Percentiles rank a stretch among this genome's conserved stretches.
phyloP scores from a whole-genome alignment of 2,329 filamentous ascomycete species.

The Venturia oleaginea region DNA sequence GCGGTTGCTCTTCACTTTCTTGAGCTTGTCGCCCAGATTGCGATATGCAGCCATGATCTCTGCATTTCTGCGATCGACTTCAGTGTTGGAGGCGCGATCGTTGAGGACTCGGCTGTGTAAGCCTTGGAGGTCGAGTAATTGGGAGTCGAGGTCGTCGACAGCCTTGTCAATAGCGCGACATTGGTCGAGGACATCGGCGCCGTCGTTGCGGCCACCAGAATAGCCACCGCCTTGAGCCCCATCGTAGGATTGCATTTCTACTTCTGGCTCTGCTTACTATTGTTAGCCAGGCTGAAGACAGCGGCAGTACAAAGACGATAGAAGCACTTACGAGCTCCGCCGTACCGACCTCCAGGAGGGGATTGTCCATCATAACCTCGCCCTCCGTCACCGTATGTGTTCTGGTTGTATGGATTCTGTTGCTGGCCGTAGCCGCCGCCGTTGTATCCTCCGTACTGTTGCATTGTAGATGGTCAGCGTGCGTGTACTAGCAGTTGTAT shows the following conservation, averaged over 20 bases:
- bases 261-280: constrained; percentile 38
- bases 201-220: constrained; percentile 18
- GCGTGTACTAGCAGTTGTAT: neutral
- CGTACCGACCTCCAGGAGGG: constrained; percentile 39
- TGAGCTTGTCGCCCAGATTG: constrained; percentile 67
- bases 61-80: constrained; percentile 63
- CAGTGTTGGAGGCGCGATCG: constrained; percentile 52
- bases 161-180: constrained; percentile 71
- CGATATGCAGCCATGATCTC: constrained; percentile 81
- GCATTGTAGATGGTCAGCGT: constrained; percentile 5
- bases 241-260: constrained; percentile 61
- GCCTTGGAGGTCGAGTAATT: constrained; percentile 61
- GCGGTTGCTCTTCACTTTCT: constrained; percentile 70
- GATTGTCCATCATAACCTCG: constrained; percentile 46
- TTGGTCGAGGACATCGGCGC: constrained; percentile 64
- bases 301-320: constrained; percentile 20
- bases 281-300: constrained; percentile 18
- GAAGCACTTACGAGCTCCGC: constrained; percentile 18
- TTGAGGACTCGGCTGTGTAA: constrained; percentile 64
- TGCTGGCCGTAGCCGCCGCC: constrained; percentile 32
- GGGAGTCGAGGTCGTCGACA: constrained; percentile 64
- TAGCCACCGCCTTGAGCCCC: constrained; percentile 8
- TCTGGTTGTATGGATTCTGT: constrained; percentile 35
- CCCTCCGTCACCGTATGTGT: constrained; percentile 21
- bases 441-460: constrained; percentile 9